A percentile compares a stretch with the other conserved stretches of the same genome.
These are phyloP conservation scores for Aspergillus terreus DNA, from an alignment of 2,329 filamentous ascomycete genomes.

Conservation along the genomic window DNA sequence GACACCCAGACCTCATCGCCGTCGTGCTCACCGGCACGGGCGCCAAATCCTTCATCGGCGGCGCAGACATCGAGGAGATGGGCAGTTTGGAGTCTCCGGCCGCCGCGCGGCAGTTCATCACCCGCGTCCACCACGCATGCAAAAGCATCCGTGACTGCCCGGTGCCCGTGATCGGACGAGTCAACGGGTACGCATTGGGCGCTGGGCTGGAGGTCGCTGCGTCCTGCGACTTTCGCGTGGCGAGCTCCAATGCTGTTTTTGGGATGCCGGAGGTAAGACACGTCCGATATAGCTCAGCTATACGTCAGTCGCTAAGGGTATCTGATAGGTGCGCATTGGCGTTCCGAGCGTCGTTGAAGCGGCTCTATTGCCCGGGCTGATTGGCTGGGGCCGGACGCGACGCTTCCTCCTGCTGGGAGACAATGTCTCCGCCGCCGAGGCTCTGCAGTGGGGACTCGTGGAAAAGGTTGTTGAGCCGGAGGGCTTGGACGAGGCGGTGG, in stretches of 20 bases:
- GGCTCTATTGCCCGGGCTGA: conserved; percentile 33
- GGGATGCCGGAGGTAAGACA: conserved; percentile 37
- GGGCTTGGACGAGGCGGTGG: conserved; percentile 28
- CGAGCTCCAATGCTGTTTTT: conserved; percentile 28
- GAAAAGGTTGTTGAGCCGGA: conserved; percentile 29
- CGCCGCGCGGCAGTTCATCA: conserved; percentile 36
- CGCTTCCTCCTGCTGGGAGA: conserved; percentile 35
- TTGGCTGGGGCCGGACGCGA: conserved; percentile 36
- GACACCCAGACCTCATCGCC: conserved; percentile 15
- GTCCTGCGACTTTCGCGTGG: conserved; percentile 36
- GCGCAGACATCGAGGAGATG: conserved; percentile 77
- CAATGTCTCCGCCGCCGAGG: conserved; percentile 27
- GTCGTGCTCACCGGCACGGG: conserved; percentile 61
- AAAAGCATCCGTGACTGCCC: conserved; percentile 32
- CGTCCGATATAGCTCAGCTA: not conserved
- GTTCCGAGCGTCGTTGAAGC: conserved; percentile 40
- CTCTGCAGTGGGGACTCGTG: conserved; percentile 34
- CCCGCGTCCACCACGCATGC: conserved; percentile 28
- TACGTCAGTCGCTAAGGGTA: too few species aligned
- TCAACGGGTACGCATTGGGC: conserved; percentile 37
- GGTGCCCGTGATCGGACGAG: conserved; percentile 36
- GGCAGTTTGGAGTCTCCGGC: conserved; percentile 15
- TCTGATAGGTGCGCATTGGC: conserved; percentile 23
- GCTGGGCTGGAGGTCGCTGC: conserved; percentile 35
- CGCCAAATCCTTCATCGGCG: conserved; percentile 84